Percentiles rank a stretch among this genome's conserved stretches.
Conservation (phyloP, 1,139 yeast species). For the Taphrina flavorubra region DNA sequence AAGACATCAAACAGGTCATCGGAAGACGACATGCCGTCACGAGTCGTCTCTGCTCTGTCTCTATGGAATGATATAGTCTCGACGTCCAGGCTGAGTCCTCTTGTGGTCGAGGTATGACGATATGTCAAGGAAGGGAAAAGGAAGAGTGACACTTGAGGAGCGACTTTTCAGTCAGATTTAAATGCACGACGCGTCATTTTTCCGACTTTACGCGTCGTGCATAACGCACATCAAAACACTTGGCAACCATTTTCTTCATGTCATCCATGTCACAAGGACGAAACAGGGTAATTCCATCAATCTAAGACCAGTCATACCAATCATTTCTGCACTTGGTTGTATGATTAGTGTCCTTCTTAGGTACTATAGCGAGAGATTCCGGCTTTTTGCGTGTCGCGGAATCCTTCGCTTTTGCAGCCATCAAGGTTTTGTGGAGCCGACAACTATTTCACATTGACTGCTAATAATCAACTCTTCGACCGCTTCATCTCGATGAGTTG, state of each 20-base stretch:
- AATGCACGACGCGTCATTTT: slow-evolving; percentile 3
- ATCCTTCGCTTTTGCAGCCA: too few species aligned
- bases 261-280: too few species aligned
- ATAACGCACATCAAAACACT: slow-evolving; percentile 4
- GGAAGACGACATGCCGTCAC: not conserved
- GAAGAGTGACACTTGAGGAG: not conserved
- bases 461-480: too few species aligned
- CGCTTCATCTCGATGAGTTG: too few species aligned
- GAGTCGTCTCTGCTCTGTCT: not conserved
- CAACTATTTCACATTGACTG: not conserved
- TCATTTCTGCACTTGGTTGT: not conserved
- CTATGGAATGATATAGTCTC: too few species aligned
- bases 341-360: not conserved
- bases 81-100: too few species aligned
- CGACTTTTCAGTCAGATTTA: too few species aligned
- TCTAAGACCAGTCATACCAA: not conserved
- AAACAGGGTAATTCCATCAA: not conserved
- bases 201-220: not conserved
- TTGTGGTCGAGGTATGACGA: not conserved
- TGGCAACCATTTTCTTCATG: not conserved
- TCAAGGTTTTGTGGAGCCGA: not conserved
- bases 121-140: not conserved
- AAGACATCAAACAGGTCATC: slow-evolving; percentile 20
- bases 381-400: too few species aligned
- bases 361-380: too few species aligned